These are phyloP conservation scores for Boletus edulis DNA, from an alignment of 768 basidiomycete genomes.

Conservation along the genomic window DNA sequence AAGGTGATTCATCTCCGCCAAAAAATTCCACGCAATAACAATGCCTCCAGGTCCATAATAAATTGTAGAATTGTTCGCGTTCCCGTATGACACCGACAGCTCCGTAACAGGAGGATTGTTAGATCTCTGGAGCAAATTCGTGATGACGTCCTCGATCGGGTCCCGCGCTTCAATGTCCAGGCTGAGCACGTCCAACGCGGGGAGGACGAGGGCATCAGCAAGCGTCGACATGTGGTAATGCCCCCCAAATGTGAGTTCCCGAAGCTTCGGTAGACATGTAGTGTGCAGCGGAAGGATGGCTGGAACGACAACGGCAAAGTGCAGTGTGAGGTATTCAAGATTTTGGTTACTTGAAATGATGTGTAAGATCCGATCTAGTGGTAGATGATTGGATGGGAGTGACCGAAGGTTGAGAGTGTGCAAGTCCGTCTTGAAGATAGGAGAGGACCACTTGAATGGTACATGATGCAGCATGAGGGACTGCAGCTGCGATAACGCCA, in stretches of 20 bases:
- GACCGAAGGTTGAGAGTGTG: constrained; percentile 61
- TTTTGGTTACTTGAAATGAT: constrained; percentile 57
- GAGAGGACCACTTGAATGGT: constrained; percentile 77
- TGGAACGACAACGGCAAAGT: constrained; percentile 59
- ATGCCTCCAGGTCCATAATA: constrained; percentile 60
- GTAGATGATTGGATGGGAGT: constrained; percentile 59
- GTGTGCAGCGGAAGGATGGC: constrained; percentile 61
- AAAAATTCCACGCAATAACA: constrained; percentile 65
- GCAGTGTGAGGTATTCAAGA: constrained; percentile 55
- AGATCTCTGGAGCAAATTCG: constrained; percentile 58
- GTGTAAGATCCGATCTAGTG: constrained; percentile 66
- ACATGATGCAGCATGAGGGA: constrained; percentile 66
- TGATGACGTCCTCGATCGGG: constrained; percentile 69
- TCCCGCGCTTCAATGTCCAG: constrained; percentile 77
- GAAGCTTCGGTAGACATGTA: constrained; percentile 53
- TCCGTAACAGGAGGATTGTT: constrained; percentile 53
- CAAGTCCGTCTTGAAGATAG: constrained; percentile 61
- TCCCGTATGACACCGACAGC: constrained; percentile 62
- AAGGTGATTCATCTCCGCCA: constrained; percentile 56
- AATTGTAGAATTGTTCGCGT: constrained; percentile 37
- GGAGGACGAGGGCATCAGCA: constrained; percentile 58
- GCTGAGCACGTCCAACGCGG: constrained; percentile 53
- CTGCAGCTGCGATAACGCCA: constrained; percentile 46
- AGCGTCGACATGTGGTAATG: constrained; percentile 63
- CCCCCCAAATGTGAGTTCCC: constrained; percentile 58